Base-by-base conservation (phyloP, 768 basidiomycete genomes). In the Termitomyces sp. region DNA sequence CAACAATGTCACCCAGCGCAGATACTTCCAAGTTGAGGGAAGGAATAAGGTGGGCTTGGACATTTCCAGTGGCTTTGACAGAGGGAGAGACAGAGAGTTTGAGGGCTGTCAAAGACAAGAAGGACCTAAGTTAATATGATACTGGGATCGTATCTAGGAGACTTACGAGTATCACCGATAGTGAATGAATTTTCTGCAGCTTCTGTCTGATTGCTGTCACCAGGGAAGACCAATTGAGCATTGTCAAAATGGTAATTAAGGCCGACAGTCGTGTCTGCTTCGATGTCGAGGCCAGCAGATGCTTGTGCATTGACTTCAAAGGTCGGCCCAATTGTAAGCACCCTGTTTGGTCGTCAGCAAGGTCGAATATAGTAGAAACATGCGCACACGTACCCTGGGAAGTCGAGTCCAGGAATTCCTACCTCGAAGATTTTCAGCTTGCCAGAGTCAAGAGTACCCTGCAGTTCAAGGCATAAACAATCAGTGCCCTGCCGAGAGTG, bases 11-110 rank as follows among this genome's bases (percentile, higher is more conserved):
- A 12, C 62, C 72, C 1, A 83, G 68, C 3, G 77, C 77, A 7
- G 66, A 63, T 34, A 84, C 63, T 5, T 78, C 77, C 52, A 84
- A 68, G 53, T 77, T 75, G 47, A 82, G 58, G 37, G 68, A 68
- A 0, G 82, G 83, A 56, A 79, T 81, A 35, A 84, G 65, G 62
- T 84, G 81, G 2, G 75, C 81, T 27, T 70, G 66, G 27, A 83
- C 57, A 3, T 65, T 72, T 12, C 77, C 79, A 2, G 74, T 75
- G 12, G 76, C 72, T 8, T 68, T 68, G n/a, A 73, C 72, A 19
- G 67, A 70, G 2, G 79, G 76, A 55, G 66, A 69, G 3, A 73
- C 75, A 7, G 74, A 71, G 21, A 82, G 66, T 58, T 71, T 69
- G n/a, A 82, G 61, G 14, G 75, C 77, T 77, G 10, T 29, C 34